These are phyloP conservation scores for Mariannaea elegans DNA, from an alignment of 2,329 filamentous ascomycete genomes.

Conservation along the genomic window DNA sequence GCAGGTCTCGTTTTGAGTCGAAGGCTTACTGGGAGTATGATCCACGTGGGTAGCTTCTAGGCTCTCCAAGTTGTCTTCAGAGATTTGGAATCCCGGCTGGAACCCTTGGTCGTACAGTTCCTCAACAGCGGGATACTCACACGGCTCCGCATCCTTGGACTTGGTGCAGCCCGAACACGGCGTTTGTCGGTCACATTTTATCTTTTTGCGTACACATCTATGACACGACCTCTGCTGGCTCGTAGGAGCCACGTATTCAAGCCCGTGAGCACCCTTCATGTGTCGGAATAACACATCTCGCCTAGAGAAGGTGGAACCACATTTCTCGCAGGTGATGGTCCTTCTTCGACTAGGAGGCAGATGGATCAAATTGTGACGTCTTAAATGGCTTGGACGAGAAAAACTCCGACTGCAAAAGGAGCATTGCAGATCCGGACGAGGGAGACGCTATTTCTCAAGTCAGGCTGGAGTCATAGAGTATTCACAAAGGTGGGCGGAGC, in stretches of 20 bases:
- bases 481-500: too few relatives aligned
- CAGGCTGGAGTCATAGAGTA: too few relatives aligned
- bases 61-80: background rate
- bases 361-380: conserved; percentile 42
- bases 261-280: conserved; percentile 35
- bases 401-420: conserved; percentile 35
- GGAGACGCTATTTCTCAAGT: background rate
- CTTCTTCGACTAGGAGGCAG: conserved; percentile 31
- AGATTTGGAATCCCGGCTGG: background rate
- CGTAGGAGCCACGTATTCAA: conserved; percentile 24
- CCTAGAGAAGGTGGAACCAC: conserved; percentile 35
- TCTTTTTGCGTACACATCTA: conserved; percentile 40
- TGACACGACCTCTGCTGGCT: conserved; percentile 39
- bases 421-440: conserved; percentile 24
- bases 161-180: conserved; percentile 36
- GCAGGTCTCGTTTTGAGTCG: background rate
- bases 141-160: conserved; percentile 12
- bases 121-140: conserved; percentile 20
- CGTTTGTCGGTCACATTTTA: conserved; percentile 36
- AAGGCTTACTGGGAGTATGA: too few relatives aligned
- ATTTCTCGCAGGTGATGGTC: conserved; percentile 31
- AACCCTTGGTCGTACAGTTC: background rate
- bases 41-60: too few relatives aligned
- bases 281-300: conserved; percentile 43
- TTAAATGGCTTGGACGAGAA: conserved; percentile 37